Evolutionary conservation across 2,329 filamentous ascomycete genomes (phyloP).

Genomic region (Davidsoniella australis): DNA sequence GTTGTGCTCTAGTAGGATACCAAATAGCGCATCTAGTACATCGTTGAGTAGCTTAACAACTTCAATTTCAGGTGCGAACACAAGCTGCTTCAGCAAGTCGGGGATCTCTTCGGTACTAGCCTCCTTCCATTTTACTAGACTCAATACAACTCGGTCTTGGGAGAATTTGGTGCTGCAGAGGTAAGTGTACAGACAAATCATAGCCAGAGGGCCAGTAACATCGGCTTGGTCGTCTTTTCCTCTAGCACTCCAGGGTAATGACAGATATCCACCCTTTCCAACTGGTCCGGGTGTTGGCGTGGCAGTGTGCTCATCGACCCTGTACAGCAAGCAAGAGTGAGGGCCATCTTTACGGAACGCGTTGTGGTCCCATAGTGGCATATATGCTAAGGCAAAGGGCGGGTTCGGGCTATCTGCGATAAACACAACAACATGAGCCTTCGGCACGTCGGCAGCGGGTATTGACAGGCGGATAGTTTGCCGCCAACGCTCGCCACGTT

Average conservation of each 20-base stretch:
- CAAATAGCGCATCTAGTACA: slow-evolving; percentile 81
- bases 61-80: slow-evolving; percentile 93
- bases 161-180: slow-evolving; percentile 91
- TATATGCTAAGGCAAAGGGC: slow-evolving; percentile 80
- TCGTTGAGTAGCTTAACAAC: slow-evolving; percentile 85
- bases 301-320: slow-evolving; percentile 79
- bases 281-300: slow-evolving; percentile 40
- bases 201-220: slow-evolving; percentile 62
- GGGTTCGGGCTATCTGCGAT: slow-evolving; percentile 72
- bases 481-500: slow-evolving; percentile 70
- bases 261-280: slow-evolving; percentile 75
- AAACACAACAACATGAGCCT: slow-evolving; percentile 76
- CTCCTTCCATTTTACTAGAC: slow-evolving; percentile 74
- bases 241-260: slow-evolving; percentile 59
- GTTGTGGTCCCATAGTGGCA: slow-evolving; percentile 83
- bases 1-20: slow-evolving; percentile 78
- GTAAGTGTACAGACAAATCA: slow-evolving; percentile 65
- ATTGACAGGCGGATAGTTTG: slow-evolving; percentile 74
- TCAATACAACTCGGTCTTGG: slow-evolving; percentile 73
- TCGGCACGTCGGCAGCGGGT: slow-evolving; percentile 60
- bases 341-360: slow-evolving; percentile 78
- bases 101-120: slow-evolving; percentile 54
- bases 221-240: slow-evolving; percentile 54
- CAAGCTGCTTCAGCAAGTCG: slow-evolving; percentile 59
- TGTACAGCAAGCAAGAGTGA: slow-evolving; percentile 70